These are phyloP conservation scores for Backusella mclennaniae DNA, from an alignment of 192 early-diverging fungal genomes.

Conservation along the genomic window DNA sequence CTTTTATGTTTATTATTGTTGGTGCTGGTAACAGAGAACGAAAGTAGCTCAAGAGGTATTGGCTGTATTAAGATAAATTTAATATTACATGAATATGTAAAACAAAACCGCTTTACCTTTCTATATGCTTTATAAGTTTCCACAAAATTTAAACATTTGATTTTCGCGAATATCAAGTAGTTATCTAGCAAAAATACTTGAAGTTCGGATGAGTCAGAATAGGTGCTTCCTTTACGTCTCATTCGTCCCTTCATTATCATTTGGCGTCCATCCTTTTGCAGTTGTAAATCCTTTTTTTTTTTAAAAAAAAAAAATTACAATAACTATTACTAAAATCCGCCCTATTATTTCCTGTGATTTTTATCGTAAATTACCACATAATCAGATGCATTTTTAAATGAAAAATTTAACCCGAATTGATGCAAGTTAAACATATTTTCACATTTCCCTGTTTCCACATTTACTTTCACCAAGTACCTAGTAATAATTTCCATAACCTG, in stretches of 20 bases:
- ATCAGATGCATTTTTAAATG: conserved; percentile 44
- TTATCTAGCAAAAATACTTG: conserved; percentile 90
- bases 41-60: conserved; percentile 81
- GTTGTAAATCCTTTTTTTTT: conserved; percentile 62
- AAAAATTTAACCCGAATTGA: conserved; percentile 68
- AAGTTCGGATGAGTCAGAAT: conserved; percentile 63
- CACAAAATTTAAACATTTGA: conserved; percentile 56
- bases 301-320: not conserved
- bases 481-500: conserved; percentile 71
- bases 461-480: conserved; percentile 76
- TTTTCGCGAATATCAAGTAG: conserved; percentile 72
- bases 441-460: conserved; percentile 83
- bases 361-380: conserved; percentile 17
- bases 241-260: conserved; percentile 81
- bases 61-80: conserved; percentile 39
- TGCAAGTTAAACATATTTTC: conserved; percentile 84
- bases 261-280: conserved; percentile 68
- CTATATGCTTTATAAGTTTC: conserved; percentile 63
- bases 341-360: not conserved
- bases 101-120: conserved; percentile 33
- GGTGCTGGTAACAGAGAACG: conserved; percentile 21
- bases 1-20: conserved; percentile 21
- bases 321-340: not conserved
- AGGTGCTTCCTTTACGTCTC: conserved; percentile 61
- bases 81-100: not conserved